These are phyloP conservation scores for Knufia fluminis DNA, from an alignment of 2,329 filamentous ascomycete genomes.

Conservation along the genomic window DNA sequence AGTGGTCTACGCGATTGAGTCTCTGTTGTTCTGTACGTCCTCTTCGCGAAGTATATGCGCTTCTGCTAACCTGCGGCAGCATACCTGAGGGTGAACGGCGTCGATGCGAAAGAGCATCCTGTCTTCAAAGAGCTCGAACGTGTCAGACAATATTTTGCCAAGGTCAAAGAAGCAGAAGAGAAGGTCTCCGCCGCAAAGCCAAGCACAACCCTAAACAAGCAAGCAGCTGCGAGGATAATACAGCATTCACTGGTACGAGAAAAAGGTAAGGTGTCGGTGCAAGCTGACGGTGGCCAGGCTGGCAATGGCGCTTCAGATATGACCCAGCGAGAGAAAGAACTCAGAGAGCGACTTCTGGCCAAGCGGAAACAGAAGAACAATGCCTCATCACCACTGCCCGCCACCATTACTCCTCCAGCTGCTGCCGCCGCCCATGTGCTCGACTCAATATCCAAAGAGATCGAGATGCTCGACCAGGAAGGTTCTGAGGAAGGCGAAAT, in stretches of 20 bases:
- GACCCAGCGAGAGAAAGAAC: constrained; percentile 5
- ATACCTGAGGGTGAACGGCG: constrained; percentile 67
- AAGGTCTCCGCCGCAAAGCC: constrained; percentile 39
- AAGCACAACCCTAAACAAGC: constrained; percentile 57
- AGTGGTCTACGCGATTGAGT: constrained; percentile 80
- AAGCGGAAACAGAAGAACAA: constrained; percentile 3
- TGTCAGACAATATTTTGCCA: constrained; percentile 83
- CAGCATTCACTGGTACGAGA: constrained; percentile 61
- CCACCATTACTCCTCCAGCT: background rate
- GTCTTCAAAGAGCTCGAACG: constrained; percentile 78
- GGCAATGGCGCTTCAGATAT: constrained; percentile 5
- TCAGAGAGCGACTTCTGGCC: constrained; percentile 5
- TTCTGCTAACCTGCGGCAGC: constrained; percentile 36
- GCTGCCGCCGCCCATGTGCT: background rate
- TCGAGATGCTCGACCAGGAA: background rate
- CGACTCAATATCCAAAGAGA: constrained; percentile 1
- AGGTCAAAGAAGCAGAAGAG: constrained; percentile 68
- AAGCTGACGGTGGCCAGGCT: constrained; percentile 6
- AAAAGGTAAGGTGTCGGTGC: background rate
- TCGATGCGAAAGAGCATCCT: constrained; percentile 72
- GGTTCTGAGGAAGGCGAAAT: constrained; percentile 9
- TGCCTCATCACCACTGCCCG: background rate
- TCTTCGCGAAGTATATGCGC: background rate
- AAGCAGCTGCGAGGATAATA: constrained; percentile 71
- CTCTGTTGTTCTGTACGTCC: constrained; percentile 68